A percentile compares a stretch with the other conserved stretches of the same genome.
Evolutionary conservation across 441 rosid genomes (phyloP).

Genomic region (Codiaeum variegatum): DNA sequence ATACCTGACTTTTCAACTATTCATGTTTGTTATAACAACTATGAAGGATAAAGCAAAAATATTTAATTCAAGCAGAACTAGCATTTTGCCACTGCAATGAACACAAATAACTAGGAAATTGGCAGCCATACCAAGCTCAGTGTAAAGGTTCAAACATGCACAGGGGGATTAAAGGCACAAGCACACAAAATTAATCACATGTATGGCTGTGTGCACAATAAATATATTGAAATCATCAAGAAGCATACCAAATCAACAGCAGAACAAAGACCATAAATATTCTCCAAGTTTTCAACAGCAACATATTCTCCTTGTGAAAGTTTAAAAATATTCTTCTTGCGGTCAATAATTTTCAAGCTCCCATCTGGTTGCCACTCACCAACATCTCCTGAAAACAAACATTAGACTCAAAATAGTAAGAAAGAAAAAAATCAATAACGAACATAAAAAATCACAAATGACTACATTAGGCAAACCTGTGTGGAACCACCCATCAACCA

Average conservation of each 20-base stretch:
- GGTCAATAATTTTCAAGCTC: slow-evolving; percentile 86
- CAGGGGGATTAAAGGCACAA: background rate
- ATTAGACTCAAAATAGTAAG: slow-evolving; percentile 14
- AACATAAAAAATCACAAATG: slow-evolving; percentile 1
- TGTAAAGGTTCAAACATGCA: background rate
- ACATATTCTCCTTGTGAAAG: slow-evolving; percentile 99
- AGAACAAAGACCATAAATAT: slow-evolving; percentile 51
- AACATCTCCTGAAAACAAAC: slow-evolving; percentile 63
- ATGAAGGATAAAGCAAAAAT: background rate
- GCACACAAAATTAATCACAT: background rate
- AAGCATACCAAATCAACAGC: slow-evolving; percentile 64
- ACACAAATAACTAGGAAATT: background rate
- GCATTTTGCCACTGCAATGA: background rate
- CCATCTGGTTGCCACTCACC: slow-evolving; percentile 98
- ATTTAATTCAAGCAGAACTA: background rate
- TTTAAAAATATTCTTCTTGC: slow-evolving; percentile 92
- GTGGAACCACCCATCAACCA: slow-evolving; percentile 92
- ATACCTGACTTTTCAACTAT: background rate
- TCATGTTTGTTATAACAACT: background rate
- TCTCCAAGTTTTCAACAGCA: slow-evolving; percentile 92
- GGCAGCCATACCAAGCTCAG: background rate
- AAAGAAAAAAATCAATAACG: background rate
- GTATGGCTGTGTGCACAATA: too few relatives aligned
- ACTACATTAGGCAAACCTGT: slow-evolving; percentile 51
- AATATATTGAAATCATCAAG: background rate